Conservation (phyloP, 2,329 filamentous ascomycete genomes). For the Pseudogymnoascus sp. region DNA sequence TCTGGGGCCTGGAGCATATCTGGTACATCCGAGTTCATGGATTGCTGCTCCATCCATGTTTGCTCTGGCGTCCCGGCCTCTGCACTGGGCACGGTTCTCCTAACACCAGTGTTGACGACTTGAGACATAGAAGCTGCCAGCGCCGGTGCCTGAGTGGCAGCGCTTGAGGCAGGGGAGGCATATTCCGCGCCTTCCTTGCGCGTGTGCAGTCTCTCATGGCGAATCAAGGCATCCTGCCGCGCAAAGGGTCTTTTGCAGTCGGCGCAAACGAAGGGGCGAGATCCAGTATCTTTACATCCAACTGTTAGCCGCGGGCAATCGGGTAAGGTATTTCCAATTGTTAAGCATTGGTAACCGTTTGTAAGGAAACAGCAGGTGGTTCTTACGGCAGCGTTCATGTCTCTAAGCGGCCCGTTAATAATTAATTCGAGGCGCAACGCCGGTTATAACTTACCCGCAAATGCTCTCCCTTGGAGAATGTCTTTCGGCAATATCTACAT, state of each 20-base stretch:
- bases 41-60: constrained; percentile 23
- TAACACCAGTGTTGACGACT: not conserved
- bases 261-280: constrained; percentile 34
- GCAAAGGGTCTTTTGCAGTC: constrained; percentile 34
- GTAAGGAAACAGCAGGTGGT: constrained; percentile 16
- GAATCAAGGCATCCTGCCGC: constrained; percentile 35
- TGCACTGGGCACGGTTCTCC: not conserved
- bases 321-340: not conserved
- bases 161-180: not conserved
- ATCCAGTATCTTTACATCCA: constrained; percentile 30
- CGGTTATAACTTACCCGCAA: constrained; percentile 25
- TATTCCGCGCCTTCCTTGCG: constrained; percentile 18
- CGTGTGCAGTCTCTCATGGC: constrained; percentile 34
- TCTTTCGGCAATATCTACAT: constrained; percentile 33
- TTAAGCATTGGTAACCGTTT: not conserved
- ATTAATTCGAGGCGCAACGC: constrained; percentile 11
- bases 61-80: constrained; percentile 11
- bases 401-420: constrained; percentile 24
- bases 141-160: not conserved
- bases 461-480: constrained; percentile 35
- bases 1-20: constrained; percentile 23
- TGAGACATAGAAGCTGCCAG: not conserved
- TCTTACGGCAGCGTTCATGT: constrained; percentile 36
- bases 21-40: constrained; percentile 20
- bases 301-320: not conserved